Evolutionary conservation across 208 protist species (phyloP), one percentile per base, ranked within the genome.

Genomic region (Acanthamoeba royreba): DNA sequence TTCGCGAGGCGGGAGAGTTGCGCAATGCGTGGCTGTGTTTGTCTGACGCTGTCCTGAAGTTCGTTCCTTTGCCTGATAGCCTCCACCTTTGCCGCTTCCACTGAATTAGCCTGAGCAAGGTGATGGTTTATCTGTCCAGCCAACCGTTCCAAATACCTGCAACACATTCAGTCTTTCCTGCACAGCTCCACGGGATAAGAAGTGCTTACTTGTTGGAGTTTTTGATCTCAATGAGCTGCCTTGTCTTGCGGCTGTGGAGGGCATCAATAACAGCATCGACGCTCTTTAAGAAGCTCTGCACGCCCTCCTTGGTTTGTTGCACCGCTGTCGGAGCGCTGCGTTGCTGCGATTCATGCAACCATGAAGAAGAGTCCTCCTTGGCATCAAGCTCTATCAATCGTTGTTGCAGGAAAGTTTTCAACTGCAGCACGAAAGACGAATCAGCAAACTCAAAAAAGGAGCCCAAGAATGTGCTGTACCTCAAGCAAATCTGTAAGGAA

Each of bases 191-290:
- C 33, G 0, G 22, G 40, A 28, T n/a, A 25, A 25, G 69, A 1
- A 25, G 11, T 0, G 40, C 72, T 22, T 31, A 83, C 77, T 55
- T 49, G 42, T 86, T 86, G 25, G 77, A 86, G 77, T 86, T 86
- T 35, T 86, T 49, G 77, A 86, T 86, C n/a, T 86, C 77, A 45
- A 86, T 49, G 28, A 86, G 42, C 42, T 86, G 77, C n/a, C 77
- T 40, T 19, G 31, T n/a, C 42, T 55, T 49, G 43, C 45, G 47
- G 9, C 13, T 17, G 47, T 86, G 42, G 8, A 86, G 42, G 43
- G 45, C 77, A 4, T 55, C 77, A 31, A 86, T 86, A 13, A 86
- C 47, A 31, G 25, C 77, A n/a, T 49, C 38, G 22, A 86, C 77
- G 42, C n/a, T 35, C 42, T 49, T 86, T 2, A 55, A 19, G 43